phyloP scores from a whole-genome alignment of 306 rosid species.

The Casuarina equisetifolia region DNA sequence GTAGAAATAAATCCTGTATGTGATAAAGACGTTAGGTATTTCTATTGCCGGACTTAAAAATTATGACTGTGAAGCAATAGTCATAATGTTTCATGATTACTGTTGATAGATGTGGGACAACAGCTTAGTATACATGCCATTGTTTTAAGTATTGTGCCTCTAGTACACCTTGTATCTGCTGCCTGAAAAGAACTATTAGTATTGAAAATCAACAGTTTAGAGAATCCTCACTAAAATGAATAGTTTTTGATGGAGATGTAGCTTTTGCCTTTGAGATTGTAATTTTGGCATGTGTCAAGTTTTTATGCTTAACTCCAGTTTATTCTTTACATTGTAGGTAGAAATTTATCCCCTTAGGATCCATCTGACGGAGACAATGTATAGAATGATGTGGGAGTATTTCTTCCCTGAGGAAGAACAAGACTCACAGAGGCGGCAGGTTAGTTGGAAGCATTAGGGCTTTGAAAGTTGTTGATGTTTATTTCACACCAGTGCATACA shows the following conservation, averaged over 20 bases:
- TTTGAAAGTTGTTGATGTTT: conserved; percentile 21
- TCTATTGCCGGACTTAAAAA: neutral
- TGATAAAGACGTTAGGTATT: neutral
- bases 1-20: neutral
- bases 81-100: neutral
- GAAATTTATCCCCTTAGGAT: conserved; percentile 96
- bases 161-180: neutral
- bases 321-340: conserved; percentile 50
- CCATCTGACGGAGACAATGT: conserved; percentile 96
- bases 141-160: neutral
- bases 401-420: conserved; percentile 97
- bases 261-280: neutral
- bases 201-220: neutral
- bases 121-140: neutral
- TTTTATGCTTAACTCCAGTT: conserved; percentile 33
- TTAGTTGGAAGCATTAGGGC: conserved; percentile 35
- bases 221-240: neutral
- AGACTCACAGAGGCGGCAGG: conserved; percentile 98
- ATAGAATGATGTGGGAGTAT: conserved; percentile 98
- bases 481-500: conserved; percentile 15
- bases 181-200: neutral
- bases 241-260: neutral
- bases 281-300: neutral
- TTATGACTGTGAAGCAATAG: neutral
- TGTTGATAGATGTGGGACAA: conserved; percentile 1